A percentile compares a stretch with the other conserved stretches of the same genome.
Conservation (phyloP, 768 basidiomycete genomes). For the Lentinula boryana region DNA sequence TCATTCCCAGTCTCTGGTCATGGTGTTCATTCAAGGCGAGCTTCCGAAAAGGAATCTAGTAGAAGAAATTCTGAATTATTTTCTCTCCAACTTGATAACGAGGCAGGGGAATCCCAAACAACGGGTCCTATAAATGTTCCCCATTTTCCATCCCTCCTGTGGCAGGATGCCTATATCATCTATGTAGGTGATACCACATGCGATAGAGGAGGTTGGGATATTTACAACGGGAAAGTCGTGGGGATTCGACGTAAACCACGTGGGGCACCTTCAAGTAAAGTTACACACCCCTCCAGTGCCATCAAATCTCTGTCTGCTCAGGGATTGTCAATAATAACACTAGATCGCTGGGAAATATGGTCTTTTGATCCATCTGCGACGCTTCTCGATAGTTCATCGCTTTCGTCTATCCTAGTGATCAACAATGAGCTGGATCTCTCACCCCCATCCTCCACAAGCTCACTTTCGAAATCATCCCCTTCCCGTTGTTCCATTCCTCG, state of each 20-base stretch:
- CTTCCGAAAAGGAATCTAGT: conserved; percentile 59
- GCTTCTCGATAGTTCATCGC: conserved; percentile 41
- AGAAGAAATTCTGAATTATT: conserved; percentile 45
- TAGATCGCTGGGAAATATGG: conserved; percentile 86
- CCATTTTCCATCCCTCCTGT: conserved; percentile 37
- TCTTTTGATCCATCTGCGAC: conserved; percentile 55
- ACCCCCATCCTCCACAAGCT: conserved; percentile 15
- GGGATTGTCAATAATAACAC: conserved; percentile 55
- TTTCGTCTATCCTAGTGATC: conserved; percentile 38
- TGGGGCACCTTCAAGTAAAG: conserved; percentile 8
- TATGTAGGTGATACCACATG: conserved; percentile 51
- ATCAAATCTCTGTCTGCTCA: conserved; percentile 11
- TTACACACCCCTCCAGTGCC: neutral
- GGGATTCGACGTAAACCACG: conserved; percentile 69
- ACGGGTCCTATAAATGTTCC: conserved; percentile 10
- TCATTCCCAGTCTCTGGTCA: conserved; percentile 79
- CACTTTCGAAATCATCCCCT: conserved; percentile 15
- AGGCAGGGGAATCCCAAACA: conserved; percentile 28
- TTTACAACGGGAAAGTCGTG: conserved; percentile 47
- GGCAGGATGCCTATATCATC: conserved; percentile 53
- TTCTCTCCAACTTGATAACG: conserved; percentile 37
- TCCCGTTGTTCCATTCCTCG: conserved; percentile 34
- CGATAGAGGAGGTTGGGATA: conserved; percentile 79
- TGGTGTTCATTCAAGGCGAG: conserved; percentile 68
- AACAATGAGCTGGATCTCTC: conserved; percentile 7